Conservation (phyloP, 768 basidiomycete genomes). For the Amanita muscaria region DNA sequence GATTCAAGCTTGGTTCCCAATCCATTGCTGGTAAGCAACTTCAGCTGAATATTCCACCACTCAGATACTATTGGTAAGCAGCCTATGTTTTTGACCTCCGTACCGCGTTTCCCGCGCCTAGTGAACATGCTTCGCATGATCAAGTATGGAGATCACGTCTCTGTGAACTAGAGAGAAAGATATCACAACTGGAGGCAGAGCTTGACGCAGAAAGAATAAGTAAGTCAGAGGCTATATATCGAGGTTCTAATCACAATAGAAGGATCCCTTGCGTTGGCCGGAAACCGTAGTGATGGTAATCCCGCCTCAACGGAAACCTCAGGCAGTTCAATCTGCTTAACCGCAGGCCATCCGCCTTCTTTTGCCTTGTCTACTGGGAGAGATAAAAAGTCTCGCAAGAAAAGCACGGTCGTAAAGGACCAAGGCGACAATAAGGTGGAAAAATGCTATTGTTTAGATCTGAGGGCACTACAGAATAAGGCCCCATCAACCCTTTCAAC, state of each 20-base stretch:
- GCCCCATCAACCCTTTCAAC: constrained; percentile 11
- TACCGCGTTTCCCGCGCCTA: constrained; percentile 23
- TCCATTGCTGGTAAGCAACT: constrained; percentile 31
- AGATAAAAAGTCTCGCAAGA: constrained; percentile 3
- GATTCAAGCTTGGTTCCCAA: constrained; percentile 33
- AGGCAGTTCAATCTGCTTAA: background rate
- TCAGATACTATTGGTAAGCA: constrained; percentile 12
- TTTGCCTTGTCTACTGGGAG: background rate
- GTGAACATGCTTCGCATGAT: constrained; percentile 15
- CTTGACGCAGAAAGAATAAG: constrained; percentile 35
- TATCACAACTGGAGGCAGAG: constrained; percentile 27
- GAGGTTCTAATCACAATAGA: too few species aligned
- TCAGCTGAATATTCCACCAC: background rate
- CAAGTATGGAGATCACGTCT: constrained; percentile 33
- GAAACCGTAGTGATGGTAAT: background rate
- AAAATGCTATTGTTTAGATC: background rate
- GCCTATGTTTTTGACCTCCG: constrained; percentile 39
- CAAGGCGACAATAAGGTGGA: background rate
- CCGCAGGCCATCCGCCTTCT: too few species aligned
- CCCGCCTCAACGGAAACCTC: background rate
- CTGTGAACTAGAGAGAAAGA: constrained; percentile 32
- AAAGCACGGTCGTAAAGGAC: background rate
- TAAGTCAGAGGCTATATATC: too few species aligned
- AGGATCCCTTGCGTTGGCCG: background rate
- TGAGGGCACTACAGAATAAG: background rate